Percentiles rank a stretch among this genome's conserved stretches.
phyloP scores from a whole-genome alignment of 352 stramenopile species.

The Globisporangium radiosum region DNA sequence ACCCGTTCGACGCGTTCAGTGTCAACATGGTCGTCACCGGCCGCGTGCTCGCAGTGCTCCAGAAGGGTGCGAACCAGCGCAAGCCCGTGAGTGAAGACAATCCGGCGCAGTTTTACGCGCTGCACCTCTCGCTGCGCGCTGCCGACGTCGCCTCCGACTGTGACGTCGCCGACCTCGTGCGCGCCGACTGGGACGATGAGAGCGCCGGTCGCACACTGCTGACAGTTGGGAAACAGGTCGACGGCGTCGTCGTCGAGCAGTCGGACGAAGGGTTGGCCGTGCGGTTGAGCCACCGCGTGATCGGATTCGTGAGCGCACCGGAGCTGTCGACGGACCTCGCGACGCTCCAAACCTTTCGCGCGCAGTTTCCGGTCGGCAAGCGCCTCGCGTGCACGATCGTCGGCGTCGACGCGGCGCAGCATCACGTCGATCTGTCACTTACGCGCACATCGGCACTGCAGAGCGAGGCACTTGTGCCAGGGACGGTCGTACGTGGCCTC shows the following conservation, averaged over 20 bases:
- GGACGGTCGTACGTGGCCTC: constrained; percentile 58
- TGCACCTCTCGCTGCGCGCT: constrained; percentile 66
- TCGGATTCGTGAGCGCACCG: constrained; percentile 49
- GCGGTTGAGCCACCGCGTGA: constrained; percentile 68
- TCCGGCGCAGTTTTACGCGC: constrained; percentile 57
- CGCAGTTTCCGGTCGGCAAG: constrained; percentile 74
- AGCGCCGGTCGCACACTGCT: constrained; percentile 68
- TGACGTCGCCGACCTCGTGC: constrained; percentile 39
- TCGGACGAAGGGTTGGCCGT: constrained; percentile 44
- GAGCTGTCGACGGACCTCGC: constrained; percentile 65
- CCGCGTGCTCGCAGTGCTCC: constrained; percentile 53
- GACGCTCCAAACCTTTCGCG: constrained; percentile 48
- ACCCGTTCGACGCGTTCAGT: constrained; percentile 79
- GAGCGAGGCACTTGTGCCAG: constrained; percentile 23
- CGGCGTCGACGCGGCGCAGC: constrained; percentile 63
- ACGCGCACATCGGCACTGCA: constrained; percentile 33
- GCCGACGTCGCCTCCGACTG: constrained; percentile 34
- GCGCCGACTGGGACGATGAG: constrained; percentile 71
- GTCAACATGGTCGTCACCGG: constrained; percentile 66
- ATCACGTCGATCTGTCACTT: constrained; percentile 66
- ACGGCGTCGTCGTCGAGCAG: constrained; percentile 73
- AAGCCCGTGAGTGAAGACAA: constrained; percentile 78
- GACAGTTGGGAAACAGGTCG: constrained; percentile 38
- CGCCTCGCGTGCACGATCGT: constrained; percentile 63
- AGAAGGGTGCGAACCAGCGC: constrained; percentile 82